A percentile compares a stretch with the other conserved stretches of the same genome.
These are phyloP conservation scores for Aspergillus fischeri DNA, from an alignment of 2,329 filamentous ascomycete genomes.

Conservation along the genomic window DNA sequence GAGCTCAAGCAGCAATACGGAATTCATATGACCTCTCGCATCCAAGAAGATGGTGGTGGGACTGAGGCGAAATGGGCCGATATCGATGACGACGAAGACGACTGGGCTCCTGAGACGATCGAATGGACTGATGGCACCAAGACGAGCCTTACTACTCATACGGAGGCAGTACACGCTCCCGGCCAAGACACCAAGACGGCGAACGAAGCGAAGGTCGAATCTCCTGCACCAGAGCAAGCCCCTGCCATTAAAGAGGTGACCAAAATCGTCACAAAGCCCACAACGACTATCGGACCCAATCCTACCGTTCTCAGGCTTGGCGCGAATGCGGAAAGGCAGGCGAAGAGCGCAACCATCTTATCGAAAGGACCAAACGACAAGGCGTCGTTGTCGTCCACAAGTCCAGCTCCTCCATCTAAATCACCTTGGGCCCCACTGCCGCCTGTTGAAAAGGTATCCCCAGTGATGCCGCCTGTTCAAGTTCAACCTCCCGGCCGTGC, in stretches of 20 bases:
- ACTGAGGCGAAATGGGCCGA: constrained; percentile 66
- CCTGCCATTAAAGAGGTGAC: constrained; percentile 21
- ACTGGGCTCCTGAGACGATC: constrained; percentile 64
- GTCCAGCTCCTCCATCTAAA: constrained; percentile 62
- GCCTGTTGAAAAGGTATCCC: constrained; percentile 76
- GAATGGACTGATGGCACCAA: constrained; percentile 68
- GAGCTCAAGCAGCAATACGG: constrained; percentile 66
- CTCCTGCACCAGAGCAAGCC: constrained; percentile 19
- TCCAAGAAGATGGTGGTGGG: constrained; percentile 58
- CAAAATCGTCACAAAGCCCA: constrained; percentile 32
- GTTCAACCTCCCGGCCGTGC: constrained; percentile 46
- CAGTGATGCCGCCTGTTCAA: constrained; percentile 52
- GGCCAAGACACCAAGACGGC: constrained; percentile 15
- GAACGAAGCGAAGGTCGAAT: constrained; percentile 20
- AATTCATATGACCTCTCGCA: constrained; percentile 62
- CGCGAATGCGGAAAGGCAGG: constrained; percentile 43
- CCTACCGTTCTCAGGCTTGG: constrained; percentile 48
- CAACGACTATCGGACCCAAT: constrained; percentile 46
- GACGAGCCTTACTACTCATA: constrained; percentile 54
- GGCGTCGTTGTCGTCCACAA: constrained; percentile 44
- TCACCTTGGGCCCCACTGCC: constrained; percentile 89
- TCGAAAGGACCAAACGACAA: constrained; percentile 53
- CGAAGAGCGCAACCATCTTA: constrained; percentile 41
- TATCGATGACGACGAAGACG: constrained; percentile 66
- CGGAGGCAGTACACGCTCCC: constrained; percentile 21